phyloP scores from a whole-genome alignment of 148 eudicot genomes.

The Rhododendron molle region DNA sequence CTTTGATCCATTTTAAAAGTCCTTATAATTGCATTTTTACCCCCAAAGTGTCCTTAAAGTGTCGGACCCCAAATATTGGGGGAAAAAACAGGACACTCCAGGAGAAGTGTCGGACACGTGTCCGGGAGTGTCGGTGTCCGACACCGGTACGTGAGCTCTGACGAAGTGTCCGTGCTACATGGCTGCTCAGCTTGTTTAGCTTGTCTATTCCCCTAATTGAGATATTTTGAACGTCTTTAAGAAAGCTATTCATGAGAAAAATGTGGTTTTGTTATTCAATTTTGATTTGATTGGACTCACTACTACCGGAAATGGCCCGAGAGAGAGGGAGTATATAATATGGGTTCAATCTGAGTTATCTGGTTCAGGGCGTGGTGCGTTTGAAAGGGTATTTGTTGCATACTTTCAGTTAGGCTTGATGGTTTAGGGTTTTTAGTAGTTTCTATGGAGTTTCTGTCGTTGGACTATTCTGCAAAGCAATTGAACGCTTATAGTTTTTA shows the following conservation, averaged over 20 bases:
- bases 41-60: no score
- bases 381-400: neutral
- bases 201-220: neutral
- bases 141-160: no score
- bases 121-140: no score
- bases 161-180: no score
- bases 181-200: neutral
- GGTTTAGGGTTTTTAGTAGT: neutral
- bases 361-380: neutral
- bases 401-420: neutral
- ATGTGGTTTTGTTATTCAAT: neutral
- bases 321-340: neutral
- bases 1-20: no score
- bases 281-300: neutral
- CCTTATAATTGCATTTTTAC: no score
- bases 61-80: no score
- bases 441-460: neutral
- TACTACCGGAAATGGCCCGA: neutral
- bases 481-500: neutral
- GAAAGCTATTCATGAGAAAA: neutral
- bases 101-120: no score
- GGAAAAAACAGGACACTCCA: no score
- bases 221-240: neutral
- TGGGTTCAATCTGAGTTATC: neutral
- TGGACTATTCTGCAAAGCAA: neutral